phyloP scores from a whole-genome alignment of 1,284 basidiomycete genomes.

The Cryptococcus floricola region DNA sequence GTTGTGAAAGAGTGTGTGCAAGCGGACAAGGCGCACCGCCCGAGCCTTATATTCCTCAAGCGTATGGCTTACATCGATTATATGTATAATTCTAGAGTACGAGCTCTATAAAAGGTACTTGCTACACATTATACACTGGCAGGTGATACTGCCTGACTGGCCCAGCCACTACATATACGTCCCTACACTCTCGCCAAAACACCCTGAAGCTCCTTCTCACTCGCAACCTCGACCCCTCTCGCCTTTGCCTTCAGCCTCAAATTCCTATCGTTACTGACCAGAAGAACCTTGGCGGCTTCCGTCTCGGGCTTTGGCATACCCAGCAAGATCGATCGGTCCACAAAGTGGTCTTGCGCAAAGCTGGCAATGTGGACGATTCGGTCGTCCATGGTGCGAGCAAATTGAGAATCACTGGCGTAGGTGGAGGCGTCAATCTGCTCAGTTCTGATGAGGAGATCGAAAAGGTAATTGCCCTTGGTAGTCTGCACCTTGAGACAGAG shows the following conservation, averaged over 20 bases:
- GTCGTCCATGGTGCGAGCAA: slow-evolving; percentile 84
- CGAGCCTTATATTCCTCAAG: neutral
- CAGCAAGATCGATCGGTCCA: slow-evolving; percentile 72
- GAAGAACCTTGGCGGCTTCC: slow-evolving; percentile 70
- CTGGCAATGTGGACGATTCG: slow-evolving; percentile 84
- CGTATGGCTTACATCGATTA: neutral
- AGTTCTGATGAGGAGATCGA: slow-evolving; percentile 72
- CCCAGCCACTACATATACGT: neutral
- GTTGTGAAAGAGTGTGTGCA: neutral
- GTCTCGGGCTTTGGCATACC: slow-evolving; percentile 44
- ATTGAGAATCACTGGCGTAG: slow-evolving; percentile 42
- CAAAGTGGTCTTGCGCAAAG: slow-evolving; percentile 91
- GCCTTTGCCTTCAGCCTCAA: slow-evolving; percentile 49
- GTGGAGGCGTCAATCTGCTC: slow-evolving; percentile 66
- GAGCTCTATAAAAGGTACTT: neutral
- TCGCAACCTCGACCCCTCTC: slow-evolving; percentile 43
- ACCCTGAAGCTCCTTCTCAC: slow-evolving; percentile 46
- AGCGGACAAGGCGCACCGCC: neutral
- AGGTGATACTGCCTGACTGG: neutral
- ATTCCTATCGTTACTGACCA: slow-evolving; percentile 88
- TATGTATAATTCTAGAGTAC: neutral
- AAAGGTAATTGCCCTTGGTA: slow-evolving; percentile 87
- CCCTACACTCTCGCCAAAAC: slow-evolving; percentile 26
- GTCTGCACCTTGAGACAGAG: slow-evolving; percentile 89
- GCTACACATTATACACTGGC: slow-evolving; percentile 1